A percentile compares a stretch with the other conserved stretches of the same genome.
Conservation (phyloP, 2,329 filamentous ascomycete species). For the Fusarium decemcellulare region DNA sequence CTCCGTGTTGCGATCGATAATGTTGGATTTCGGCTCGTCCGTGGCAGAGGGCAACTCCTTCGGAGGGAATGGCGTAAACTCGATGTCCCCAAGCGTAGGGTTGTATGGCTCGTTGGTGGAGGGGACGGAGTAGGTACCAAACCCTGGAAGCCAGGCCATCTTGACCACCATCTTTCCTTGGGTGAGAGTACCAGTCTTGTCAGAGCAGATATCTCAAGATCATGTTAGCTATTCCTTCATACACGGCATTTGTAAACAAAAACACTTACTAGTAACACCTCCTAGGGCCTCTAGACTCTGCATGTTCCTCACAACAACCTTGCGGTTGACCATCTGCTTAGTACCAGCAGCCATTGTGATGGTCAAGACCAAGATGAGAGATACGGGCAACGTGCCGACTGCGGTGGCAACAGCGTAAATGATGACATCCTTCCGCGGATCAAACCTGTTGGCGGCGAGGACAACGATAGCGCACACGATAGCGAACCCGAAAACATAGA, state of each 20-base stretch:
- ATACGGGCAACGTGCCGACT: constrained; percentile 61
- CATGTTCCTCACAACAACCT: constrained; percentile 65
- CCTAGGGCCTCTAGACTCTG: constrained; percentile 58
- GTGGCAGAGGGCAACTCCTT: constrained; percentile 34
- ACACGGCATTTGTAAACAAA: constrained; percentile 1
- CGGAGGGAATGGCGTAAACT: constrained; percentile 34
- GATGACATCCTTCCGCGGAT: constrained; percentile 53
- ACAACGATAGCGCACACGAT: constrained; percentile 41
- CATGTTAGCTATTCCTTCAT: not conserved
- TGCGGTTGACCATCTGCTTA: constrained; percentile 63
- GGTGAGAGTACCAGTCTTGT: constrained; percentile 54
- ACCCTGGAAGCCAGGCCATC: constrained; percentile 50
- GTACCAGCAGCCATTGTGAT: constrained; percentile 69
- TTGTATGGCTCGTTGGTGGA: constrained; percentile 49
- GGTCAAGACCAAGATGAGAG: constrained; percentile 67
- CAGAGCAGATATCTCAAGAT: constrained; percentile 49
- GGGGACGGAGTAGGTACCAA: constrained; percentile 48
- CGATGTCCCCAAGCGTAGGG: constrained; percentile 37
- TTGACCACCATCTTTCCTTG: constrained; percentile 51
- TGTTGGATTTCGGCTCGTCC: constrained; percentile 45
- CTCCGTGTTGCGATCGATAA: constrained; percentile 47
- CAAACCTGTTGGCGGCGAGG: constrained; percentile 44
- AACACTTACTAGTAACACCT: constrained; percentile 61
- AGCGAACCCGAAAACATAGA: constrained; percentile 61
- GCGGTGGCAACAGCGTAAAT: constrained; percentile 59